Evolutionary conservation across 192 early-diverging fungal genomes (phyloP), one percentile per base, ranked within the genome.

Genomic region (Mortierella claussenii): DNA sequence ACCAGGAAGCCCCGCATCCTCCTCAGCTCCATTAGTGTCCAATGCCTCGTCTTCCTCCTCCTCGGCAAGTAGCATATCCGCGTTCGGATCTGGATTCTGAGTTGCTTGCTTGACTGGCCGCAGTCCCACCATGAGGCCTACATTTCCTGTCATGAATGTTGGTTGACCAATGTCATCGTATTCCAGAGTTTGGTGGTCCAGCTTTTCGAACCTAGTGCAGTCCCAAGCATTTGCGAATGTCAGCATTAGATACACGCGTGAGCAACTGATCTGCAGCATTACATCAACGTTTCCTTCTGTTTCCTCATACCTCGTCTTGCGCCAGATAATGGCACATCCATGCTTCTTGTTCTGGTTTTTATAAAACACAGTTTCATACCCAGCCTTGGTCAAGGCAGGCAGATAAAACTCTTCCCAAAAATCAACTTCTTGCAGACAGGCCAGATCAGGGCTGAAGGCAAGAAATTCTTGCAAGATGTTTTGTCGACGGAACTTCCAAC

Each of bases 381-480:
- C 73, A 18, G 73, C 63, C 53, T 76, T 76, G 27, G 73, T 76
- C 2, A 76, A 30, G 28, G 45, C 46, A 0, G 73, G 73, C 4
- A 54, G 27, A 31, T 76, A 76, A 17, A 64, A 46, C 15, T 76
- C 73, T 4, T 76, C 73, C 73, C 73, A 76, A 24, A 76, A 76
- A 28, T 82, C 83, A 1, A 89, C 81, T 28, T 89, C 88, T 49
- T 89, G 88, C 20, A 89, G 60, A 58, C 88, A 89, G 49, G 84
- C 80, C 11, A 89, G 79, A 64, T 86, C 83, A 8, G 88, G 71
- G 11, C 69, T 63, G 48, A 66, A 79, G 31, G 78, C 42, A 2
- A 68, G 50, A 3, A 89, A 58, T 55, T 89, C 88, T 32, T 65
- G 67, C 3, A 86, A 55, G 9, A 89, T 32, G 57, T 66, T 78